Conservation (phyloP, 2,329 filamentous ascomycete genomes). For the Emmonsiellopsis sp. region DNA sequence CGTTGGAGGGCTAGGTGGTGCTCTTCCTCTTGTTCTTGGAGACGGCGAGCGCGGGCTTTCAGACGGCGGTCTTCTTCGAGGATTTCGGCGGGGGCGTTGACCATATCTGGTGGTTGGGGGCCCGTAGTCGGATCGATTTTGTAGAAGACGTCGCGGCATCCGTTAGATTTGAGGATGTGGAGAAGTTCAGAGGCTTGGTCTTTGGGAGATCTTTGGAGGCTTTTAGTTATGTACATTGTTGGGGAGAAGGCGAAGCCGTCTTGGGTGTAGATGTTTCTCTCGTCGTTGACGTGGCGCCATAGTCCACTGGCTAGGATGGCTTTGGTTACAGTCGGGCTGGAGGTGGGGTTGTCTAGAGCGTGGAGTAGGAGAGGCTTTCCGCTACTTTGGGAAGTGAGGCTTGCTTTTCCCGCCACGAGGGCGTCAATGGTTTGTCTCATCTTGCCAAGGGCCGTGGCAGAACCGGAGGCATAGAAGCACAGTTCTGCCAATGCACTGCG, state of each 20-base stretch:
- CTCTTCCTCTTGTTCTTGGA: constrained; percentile 13
- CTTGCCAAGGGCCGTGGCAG: constrained; percentile 36
- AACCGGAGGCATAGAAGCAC: constrained; percentile 48
- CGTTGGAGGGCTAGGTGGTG: constrained; percentile 9
- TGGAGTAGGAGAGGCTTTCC: constrained; percentile 53
- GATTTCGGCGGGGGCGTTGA: constrained; percentile 11
- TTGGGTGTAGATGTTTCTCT: constrained; percentile 47
- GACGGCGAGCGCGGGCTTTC: constrained; percentile 7
- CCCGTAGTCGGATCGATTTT: constrained; percentile 1
- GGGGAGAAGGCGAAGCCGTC: constrained; percentile 53
- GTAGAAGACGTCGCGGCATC: constrained; percentile 14
- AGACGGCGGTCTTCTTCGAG: constrained; percentile 8
- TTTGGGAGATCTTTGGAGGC: constrained; percentile 6
- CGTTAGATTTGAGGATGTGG: constrained; percentile 10
- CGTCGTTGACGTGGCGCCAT: constrained; percentile 56
- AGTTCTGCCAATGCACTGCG: constrained; percentile 57
- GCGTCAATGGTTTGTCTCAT: constrained; percentile 49
- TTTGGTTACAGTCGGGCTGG: constrained; percentile 48
- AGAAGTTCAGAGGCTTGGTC: constrained; percentile 7
- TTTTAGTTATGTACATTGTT: constrained; percentile 50
- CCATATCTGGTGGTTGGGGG: constrained; percentile 13
- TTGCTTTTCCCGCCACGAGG: constrained; percentile 46
- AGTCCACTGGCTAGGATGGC: constrained; percentile 54
- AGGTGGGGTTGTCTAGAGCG: constrained; percentile 47
- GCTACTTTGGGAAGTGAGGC: constrained; percentile 17